Conservation (phyloP, 1,284 basidiomycete species). For the Irpex sp. region DNA sequence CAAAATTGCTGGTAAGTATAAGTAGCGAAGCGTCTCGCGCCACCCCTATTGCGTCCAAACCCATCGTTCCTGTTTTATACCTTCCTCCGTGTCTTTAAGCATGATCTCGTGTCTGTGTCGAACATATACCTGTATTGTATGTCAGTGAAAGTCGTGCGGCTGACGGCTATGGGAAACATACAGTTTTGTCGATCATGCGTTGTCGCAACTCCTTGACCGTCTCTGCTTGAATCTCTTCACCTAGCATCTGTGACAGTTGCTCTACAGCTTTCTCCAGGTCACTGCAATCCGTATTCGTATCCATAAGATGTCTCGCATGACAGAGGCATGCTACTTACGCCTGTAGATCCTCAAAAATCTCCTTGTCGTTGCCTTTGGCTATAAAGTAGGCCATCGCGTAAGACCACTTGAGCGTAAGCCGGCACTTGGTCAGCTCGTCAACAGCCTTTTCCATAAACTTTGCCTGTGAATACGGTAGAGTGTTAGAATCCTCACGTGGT, state of each 20-base stretch:
- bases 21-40: background rate
- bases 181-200: conserved; percentile 57
- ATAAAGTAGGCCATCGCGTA: conserved; percentile 73
- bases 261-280: conserved; percentile 69
- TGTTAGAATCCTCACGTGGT: background rate
- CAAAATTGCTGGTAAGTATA: background rate
- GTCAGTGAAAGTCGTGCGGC: background rate
- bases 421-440: conserved; percentile 49
- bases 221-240: conserved; percentile 53
- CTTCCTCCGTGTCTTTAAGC: conserved; percentile 27
- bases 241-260: conserved; percentile 56
- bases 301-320: no score
- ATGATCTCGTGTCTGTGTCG: conserved; percentile 26
- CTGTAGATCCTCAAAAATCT: conserved; percentile 70
- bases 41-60: conserved; percentile 19
- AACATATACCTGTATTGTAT: conserved; percentile 26
- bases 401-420: conserved; percentile 67
- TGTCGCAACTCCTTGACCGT: conserved; percentile 53
- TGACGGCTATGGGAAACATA: conserved; percentile 22
- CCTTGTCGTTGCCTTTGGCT: conserved; percentile 57
- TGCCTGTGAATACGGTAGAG: conserved; percentile 19
- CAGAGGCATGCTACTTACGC: conserved; percentile 24
- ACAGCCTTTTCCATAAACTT: conserved; percentile 67
- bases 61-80: conserved; percentile 27
- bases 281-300: conserved; percentile 18